Base-by-base conservation (phyloP, 2,329 filamentous ascomycete genomes). In the Grosmannia clavigera region DNA sequence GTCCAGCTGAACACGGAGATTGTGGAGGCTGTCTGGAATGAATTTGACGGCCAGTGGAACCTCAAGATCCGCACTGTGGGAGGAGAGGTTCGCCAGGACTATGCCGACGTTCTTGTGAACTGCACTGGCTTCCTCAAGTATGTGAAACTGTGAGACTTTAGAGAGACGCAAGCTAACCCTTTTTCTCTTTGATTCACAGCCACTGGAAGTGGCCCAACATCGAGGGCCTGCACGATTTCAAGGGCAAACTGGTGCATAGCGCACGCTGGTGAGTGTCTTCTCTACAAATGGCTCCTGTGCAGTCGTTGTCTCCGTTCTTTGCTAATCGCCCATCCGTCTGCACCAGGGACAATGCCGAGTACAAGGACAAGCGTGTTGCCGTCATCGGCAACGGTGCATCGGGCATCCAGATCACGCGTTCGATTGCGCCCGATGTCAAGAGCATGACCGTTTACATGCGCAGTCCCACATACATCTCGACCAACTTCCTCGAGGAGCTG, bases 201-300 rank as follows among this genome's bases (percentile, higher is more conserved):
- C 76, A 79, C 55, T 77, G 74, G 70, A 73, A 74, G 56, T 80
- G 74, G 74, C 78, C 53, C 19, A 46, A 57, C n/a, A 63, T 64
- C 29, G 10, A 54, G 9, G 64, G 64, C n/a, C 46, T 63, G 22
- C 33, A 55, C 14, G 31, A 57, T 5, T 65, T 63, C 60, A 56
- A 59, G 48, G 62, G 62, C 16, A 55, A 58, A 46, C 51, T 64
- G n/a, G 22, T 64, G 38, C 64, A 65, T 46, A 53, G 59, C 2
- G 64, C 64, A 5, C 38, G 50, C 27, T 65, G 61, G 61, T 56
- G 55, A 40, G 68, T 71, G 9, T 3, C 16, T 22, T 46, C 3
- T n/a, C 43, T 46, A 3, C 19, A 31, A 2, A 4, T 19, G 12
- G 12, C 16, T 1, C 19, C 10, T 40, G 3, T 43, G 14, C 40